Evolutionary conservation across 2,329 filamentous ascomycete species (phyloP), one percentile per base, ranked within the genome.

Genomic region (Alternaria postmessia): DNA sequence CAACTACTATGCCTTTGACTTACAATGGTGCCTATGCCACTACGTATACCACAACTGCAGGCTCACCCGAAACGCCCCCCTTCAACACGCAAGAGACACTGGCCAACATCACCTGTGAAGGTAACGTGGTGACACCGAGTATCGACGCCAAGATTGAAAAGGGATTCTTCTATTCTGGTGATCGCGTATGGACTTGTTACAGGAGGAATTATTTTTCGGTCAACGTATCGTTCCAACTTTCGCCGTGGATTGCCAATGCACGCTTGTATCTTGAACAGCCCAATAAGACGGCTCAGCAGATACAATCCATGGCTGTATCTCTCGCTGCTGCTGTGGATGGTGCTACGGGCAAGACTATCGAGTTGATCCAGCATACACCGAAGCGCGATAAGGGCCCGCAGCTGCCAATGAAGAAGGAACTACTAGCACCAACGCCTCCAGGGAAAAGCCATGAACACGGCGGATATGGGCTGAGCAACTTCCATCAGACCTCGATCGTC

Each of bases 111-210:
- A 83, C 85, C 57, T 90, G 89, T 69, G 81, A 91, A 48, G 81
- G 82, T 3, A 73, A 79, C 3, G 81, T 83, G 1, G 84, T 95
- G 66, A 89, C 88, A 64, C 85, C 91, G 20, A 89, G 91, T 14
- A 91, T 97, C 64, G 85, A 89, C 30, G 92, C 91, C 36, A 90
- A 88, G 70, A 93, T 96, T 61, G 92, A 96, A 76, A 96, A 96
- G 71, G 93, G 93, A 0, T 96, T 96, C 80, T 96, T 97, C 75
- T 82, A 89, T 51, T 81, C 82, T 36, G 86, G 86, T 4, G 93
- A 96, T 56, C 85, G 87, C 18, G 92, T 94, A 69, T 97, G 93
- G 93, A 97, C 93, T 0, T 96, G 93, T 80, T 97, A 97, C 75
- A 86, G 93, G 34, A 86, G 94, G 43, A 97, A 97, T 76, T 97